Base-by-base conservation (phyloP, 1,139 yeast genomes). In the Scheffersomyces titani region DNA sequence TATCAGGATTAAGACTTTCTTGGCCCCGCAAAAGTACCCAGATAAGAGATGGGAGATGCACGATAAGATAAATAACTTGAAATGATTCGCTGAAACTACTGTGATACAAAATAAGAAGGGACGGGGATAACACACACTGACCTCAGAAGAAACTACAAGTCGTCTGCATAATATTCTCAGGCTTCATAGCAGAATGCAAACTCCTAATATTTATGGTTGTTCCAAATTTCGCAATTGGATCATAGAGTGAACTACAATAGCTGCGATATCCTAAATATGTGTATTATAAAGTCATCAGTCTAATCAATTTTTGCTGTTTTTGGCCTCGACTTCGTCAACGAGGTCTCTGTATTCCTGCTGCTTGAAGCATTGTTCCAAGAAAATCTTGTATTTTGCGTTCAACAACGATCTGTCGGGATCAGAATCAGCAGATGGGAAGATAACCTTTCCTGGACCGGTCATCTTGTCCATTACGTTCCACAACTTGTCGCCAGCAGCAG, bases 391-490 rank as follows among this genome's bases (percentile, higher is more conserved):
- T 74, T 94, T 94, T 49, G 88, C 90, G 60, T 82, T 75, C 69
- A 94, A 81, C 60, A 94, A 80, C 65, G 79, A 80, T 66, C 92
- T 80, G 70, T 91, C 97, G 0, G 90, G 86, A 58, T 83, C 82
- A 49, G 74, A 74, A 9, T 68, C 74, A 16, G 81, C 76, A 40
- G 86, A 76, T 6, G 98, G 98, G 60, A 78, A 71, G 51, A 94
- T 89, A 19, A 88, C 91, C 63, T 82, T 82, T 54, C 97, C 98
- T 18, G 89, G 85, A 19, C 96, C 94, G 3, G 97, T 90, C 80
- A 92, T 82, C 61, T 83, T 81, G 63, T 84, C 83, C 99, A 94
- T 94, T 49, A 89, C 86, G 52, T 86, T 84, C 98, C 98, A 94
- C 61, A 94, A 78, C 59, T 78, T 81, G 60, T 84, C 85, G 36